These are phyloP conservation scores for Lophiostoma macrostomum DNA, from an alignment of 495 filamentous ascomycete species.

Conservation along the genomic window DNA sequence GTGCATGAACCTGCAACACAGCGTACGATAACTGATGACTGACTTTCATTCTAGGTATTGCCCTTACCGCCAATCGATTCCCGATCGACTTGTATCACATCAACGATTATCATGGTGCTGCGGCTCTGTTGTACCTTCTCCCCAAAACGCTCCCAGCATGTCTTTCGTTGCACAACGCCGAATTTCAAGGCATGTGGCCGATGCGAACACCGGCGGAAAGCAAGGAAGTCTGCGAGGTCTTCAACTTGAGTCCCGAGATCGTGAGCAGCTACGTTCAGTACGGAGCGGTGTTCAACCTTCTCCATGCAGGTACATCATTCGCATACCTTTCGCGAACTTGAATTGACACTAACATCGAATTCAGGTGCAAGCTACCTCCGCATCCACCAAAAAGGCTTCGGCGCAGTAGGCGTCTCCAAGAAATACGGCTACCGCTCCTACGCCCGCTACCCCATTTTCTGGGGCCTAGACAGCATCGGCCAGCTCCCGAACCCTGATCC, in stretches of 20 bases:
- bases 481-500: conserved; percentile 80
- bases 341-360: too few relatives aligned
- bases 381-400: conserved; percentile 70
- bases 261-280: conserved; percentile 63
- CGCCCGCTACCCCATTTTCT: conserved; percentile 75
- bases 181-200: conserved; percentile 73
- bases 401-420: conserved; percentile 69
- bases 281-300: conserved; percentile 67
- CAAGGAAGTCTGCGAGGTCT: conserved; percentile 68
- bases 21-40: too few relatives aligned
- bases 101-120: conserved; percentile 76
- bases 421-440: conserved; percentile 75
- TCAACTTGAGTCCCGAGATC: conserved; percentile 56
- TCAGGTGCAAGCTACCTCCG: too few relatives aligned
- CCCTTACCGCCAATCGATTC: conserved; percentile 57
- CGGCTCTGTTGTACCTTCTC: conserved; percentile 68
- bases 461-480: too few relatives aligned
- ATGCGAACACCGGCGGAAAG: conserved; percentile 66
- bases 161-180: conserved; percentile 65
- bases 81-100: too few relatives aligned
- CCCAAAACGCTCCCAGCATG: conserved; percentile 59
- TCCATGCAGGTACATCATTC: conserved; percentile 69
- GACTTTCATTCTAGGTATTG: too few relatives aligned
- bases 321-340: too few relatives aligned
- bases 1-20: too few relatives aligned